Conservation (phyloP, 1,284 basidiomycete genomes). For the Anthracocystis panici-leucophaei region DNA sequence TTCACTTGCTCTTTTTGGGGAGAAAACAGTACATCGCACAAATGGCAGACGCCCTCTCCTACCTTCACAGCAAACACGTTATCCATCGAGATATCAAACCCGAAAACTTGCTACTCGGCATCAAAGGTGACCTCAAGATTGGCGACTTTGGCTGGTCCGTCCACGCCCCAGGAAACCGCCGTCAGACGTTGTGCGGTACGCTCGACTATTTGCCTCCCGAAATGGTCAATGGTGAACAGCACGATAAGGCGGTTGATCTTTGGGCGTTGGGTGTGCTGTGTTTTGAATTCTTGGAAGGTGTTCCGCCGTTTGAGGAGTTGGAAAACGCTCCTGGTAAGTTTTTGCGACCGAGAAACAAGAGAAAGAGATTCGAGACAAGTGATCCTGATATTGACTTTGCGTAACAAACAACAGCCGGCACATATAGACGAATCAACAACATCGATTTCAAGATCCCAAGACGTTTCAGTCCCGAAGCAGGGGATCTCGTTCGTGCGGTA, state of each 20-base stretch:
- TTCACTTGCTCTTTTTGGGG: neutral
- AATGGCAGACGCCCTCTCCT: conserved; percentile 95
- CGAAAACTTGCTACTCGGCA: conserved; percentile 92
- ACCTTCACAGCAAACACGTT: conserved; percentile 94
- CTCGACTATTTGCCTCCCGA: conserved; percentile 97
- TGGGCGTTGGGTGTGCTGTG: conserved; percentile 97
- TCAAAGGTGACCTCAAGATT: conserved; percentile 97
- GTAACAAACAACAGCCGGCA: conserved; percentile 26
- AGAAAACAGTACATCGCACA: conserved; percentile 85
- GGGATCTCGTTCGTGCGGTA: conserved; percentile 52
- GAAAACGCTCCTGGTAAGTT: conserved; percentile 74
- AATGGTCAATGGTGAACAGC: conserved; percentile 92
- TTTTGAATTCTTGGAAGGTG: conserved; percentile 93
- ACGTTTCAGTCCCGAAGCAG: conserved; percentile 57
- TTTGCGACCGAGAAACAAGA: too few species aligned
- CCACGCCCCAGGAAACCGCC: conserved; percentile 90
- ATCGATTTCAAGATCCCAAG: conserved; percentile 62
- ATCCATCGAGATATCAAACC: conserved; percentile 99
- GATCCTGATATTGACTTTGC: too few species aligned
- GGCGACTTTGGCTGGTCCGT: conserved; percentile 99
- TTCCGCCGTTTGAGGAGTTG: conserved; percentile 88
- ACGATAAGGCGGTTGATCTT: conserved; percentile 89
- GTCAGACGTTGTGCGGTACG: conserved; percentile 92
- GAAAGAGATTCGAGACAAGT: too few species aligned
- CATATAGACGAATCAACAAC: conserved; percentile 60